Base-by-base conservation (phyloP, 164 flowering plant genomes). In the Euptelea pleiosperma region DNA sequence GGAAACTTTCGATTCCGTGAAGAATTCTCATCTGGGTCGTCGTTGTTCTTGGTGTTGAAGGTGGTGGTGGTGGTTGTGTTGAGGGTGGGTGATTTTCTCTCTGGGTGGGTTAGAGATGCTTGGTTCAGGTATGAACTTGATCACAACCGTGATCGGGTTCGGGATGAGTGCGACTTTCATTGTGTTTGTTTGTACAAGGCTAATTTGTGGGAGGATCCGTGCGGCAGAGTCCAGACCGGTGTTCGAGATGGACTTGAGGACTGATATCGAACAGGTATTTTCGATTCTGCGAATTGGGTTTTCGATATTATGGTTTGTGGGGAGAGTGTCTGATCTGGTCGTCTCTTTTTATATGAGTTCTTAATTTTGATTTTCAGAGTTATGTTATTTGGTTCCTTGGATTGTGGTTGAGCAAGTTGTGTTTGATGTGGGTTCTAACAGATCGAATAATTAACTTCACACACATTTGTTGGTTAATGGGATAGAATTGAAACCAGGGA, bases 151-250 rank as follows among this genome's bases (percentile, higher is more conserved):
- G 51, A 81, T 86, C 54, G 96, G 93, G 36, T 89, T 89, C 66
- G 91, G 79, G 45, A 81, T 89, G 89, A 84, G 93, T 65, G 85
- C 84, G 0, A 77, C 85, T 45, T 89, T 89, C 63, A 84, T 86
- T 51, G 77, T 84, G 55, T 89, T 86, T 70, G 75, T 89, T 6
- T 86, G 93, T 66, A 71, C 89, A 8, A 78, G 91, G 69, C 71
- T 89, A 19, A 79, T 84, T 41, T 89, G 93, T 62, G 82, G 91
- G 53, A 78, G 96, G 70, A 60, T 81, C 1, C 76, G 85, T 10
- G 29, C 72, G 8, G 61, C 47, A 0, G 81, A 74, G 31, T 71
- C 86, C 0, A 45, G 77, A 40, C 78, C 68, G 2, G 72, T 69
- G 68, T 77, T 74, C 11, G 90, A 82, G 57, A 63, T 70, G 52